Base-by-base conservation (phyloP, 2,329 filamentous ascomycete genomes). In the Clonostachys rhizophaga region DNA sequence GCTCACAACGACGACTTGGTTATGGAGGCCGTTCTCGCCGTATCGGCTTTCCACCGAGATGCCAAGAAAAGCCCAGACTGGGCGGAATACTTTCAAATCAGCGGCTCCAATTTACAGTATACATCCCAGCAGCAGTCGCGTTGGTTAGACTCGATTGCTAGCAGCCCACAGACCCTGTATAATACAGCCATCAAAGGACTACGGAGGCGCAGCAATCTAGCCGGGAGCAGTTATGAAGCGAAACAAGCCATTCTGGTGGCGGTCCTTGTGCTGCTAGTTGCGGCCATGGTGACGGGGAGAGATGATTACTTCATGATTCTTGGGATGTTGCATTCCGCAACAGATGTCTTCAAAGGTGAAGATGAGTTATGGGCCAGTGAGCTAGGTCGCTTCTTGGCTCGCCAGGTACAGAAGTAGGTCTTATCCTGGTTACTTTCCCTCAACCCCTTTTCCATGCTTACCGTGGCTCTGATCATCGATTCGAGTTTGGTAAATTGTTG, bases 341-440 rank as follows among this genome's bases (percentile, higher is more conserved):
- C 62, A 5, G 41, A 54, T 6, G 59, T 53, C 0, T 54, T 63
- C 2, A 60, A 60, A 0, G 60, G 59, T 0, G 52, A 50, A 3
- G 36, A 53, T 0, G 54, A 50, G 0, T 43, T 62, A 0, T 10
- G 12, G 8, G 54, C 58, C 1, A 57, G 54, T 0, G 57, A 53
- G 0, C 4, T 58, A 18, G 49, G 52, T 0, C 49, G 48, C 0
- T 61, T 61, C 1, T 53, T 58, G 0, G 52, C 55, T 44, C 46
- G 55, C 0, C 56, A 61, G n/a, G 46, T 59, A 9, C 49, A 55
- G 43, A 61, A 61, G 58, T 61, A 40, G 46, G 58, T 49, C 43
- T 36, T 6, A 36, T 33, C 24, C 9, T 30, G 9, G 9, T 10
- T 10, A 5, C 24, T 10, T 30, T 30, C 24, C 8, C 24, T 30